Evolutionary conservation across 371 early-diverging fungal genomes (phyloP), one percentile per base, ranked within the genome.

Genomic region (Apophysomyces elegans): DNA sequence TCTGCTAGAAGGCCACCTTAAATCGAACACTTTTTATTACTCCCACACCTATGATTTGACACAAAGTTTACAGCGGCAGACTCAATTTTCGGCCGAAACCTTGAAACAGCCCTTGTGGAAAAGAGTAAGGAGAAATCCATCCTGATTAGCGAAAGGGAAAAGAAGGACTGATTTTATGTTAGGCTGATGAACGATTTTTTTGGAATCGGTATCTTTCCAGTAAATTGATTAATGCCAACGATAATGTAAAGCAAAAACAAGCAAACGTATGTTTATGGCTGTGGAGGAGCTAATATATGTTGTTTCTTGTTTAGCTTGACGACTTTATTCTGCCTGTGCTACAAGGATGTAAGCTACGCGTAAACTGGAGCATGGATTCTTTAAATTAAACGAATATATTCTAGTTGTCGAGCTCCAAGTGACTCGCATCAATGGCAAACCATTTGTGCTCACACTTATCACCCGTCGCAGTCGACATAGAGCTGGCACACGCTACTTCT

Each of bases 181-280:
- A 90, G 86, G 91, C 93, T 7, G 94, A 96, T 73, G 90, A 91
- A 16, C 85, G 95, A 45, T 98, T 96, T 75, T 96, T 93, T 72
- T 98, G 93, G 95, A 98, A 97, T 75, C 77, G 80, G 60, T 85
- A 85, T 63, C 74, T 94, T 46, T 82, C 86, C 32, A 74, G 81
- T 65, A 88, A 91, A 45, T 69, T 93, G 38, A 88, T 93, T 50
- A 87, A 88, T 1, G 75, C 83, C 37, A 70, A 82, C 1, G 61
- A 67, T 56, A 78, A 87, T 58, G 88, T 86, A 80, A 80, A 71
- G 80, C 36, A 47, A 21, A 12, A 12, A 7, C 11, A 26, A 26
- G 32, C 32, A 26, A 26, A 26, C 2, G 2, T 2, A 26, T 26
- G 32, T 26, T 26, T 26, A 26, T 26, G 32, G 2, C 11, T 37